A percentile compares a stretch with the other conserved stretches of the same genome.
These are phyloP conservation scores for Lactarius tabidus DNA, from an alignment of 768 basidiomycete species.

Conservation along the genomic window DNA sequence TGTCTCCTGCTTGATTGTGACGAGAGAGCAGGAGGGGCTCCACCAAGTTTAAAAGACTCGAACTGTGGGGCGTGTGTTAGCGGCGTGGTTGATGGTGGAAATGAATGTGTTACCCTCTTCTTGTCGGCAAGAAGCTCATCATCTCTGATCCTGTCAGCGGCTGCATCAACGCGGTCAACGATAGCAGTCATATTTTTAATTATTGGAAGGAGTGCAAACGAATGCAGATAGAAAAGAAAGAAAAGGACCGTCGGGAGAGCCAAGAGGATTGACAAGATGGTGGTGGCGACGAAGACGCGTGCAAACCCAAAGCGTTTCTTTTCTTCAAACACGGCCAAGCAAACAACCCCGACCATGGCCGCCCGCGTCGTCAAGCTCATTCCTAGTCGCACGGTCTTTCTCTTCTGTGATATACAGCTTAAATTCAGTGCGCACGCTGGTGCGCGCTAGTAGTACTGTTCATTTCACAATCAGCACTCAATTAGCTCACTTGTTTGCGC, in stretches of 20 bases:
- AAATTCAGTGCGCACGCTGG: slow-evolving; percentile 59
- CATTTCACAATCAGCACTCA: background rate
- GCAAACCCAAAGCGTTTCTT: slow-evolving; percentile 16
- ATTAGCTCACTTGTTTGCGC: background rate
- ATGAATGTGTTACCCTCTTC: slow-evolving; percentile 37
- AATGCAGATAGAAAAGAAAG: slow-evolving; percentile 33
- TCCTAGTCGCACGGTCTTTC: slow-evolving; percentile 52
- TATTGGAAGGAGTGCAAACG: slow-evolving; percentile 37
- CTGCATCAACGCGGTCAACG: slow-evolving; percentile 40
- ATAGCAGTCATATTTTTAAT: slow-evolving; percentile 29
- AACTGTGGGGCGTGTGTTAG: slow-evolving; percentile 41
- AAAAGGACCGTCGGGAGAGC: slow-evolving; percentile 34
- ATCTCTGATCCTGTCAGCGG: slow-evolving; percentile 32
- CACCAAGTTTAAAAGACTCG: slow-evolving; percentile 69
- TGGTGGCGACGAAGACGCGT: slow-evolving; percentile 30
- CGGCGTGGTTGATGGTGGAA: background rate
- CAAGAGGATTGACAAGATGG: slow-evolving; percentile 26
- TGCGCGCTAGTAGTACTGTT: slow-evolving; percentile 27
- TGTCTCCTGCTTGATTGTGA: slow-evolving; percentile 37
- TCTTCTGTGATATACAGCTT: slow-evolving; percentile 82
- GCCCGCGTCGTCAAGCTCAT: too few species aligned
- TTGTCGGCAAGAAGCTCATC: slow-evolving; percentile 37
- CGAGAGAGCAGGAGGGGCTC: slow-evolving; percentile 29
- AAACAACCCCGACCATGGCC: slow-evolving; percentile 27
- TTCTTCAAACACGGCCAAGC: slow-evolving; percentile 20